Evolutionary conservation across 768 basidiomycete genomes (phyloP).

Genomic region (Tulasnella sp.): DNA sequence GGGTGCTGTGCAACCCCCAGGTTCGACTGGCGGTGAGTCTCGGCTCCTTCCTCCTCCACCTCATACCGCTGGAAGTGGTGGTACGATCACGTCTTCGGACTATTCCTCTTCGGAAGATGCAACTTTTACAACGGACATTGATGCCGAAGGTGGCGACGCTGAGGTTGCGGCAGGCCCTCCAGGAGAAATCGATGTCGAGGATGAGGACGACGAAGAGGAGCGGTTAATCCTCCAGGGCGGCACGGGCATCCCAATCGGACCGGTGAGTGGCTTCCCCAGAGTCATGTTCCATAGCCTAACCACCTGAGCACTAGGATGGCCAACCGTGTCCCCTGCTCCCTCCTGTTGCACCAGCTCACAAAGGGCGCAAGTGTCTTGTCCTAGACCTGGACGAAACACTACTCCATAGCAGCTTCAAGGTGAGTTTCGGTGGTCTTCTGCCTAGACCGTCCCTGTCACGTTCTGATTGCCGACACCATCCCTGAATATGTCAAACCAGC

Average conservation of each 20-base stretch:
- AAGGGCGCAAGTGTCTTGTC: slow-evolving; percentile 87
- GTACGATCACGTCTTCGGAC: slow-evolving; percentile 2
- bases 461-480: slow-evolving; percentile 15
- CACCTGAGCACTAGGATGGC: slow-evolving; percentile 52
- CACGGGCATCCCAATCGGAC: slow-evolving; percentile 86
- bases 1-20: slow-evolving; percentile 85
- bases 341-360: slow-evolving; percentile 64
- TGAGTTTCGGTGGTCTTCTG: slow-evolving; percentile 28
- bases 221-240: slow-evolving; percentile 81
- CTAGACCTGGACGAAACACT: slow-evolving; percentile 96
- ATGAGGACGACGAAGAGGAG: slow-evolving; percentile 78
- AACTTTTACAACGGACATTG: slow-evolving; percentile 57
- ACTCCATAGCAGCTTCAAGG: slow-evolving; percentile 97
- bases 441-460: not conserved
- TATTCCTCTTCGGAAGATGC: slow-evolving; percentile 41
- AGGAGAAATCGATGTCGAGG: slow-evolving; percentile 22
- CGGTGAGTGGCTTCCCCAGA: slow-evolving; percentile 41
- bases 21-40: slow-evolving; percentile 47
- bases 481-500: slow-evolving; percentile 35
- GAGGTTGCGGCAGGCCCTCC: slow-evolving; percentile 4
- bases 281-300: slow-evolving; percentile 9
- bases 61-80: slow-evolving; percentile 12
- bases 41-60: slow-evolving; percentile 24
- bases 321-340: slow-evolving; percentile 77
- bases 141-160: slow-evolving; percentile 34